Evolutionary conservation across 108 stramenopile genomes (phyloP), one percentile per base, ranked within the genome.

Genomic region (Stephanodiscus triporus): DNA sequence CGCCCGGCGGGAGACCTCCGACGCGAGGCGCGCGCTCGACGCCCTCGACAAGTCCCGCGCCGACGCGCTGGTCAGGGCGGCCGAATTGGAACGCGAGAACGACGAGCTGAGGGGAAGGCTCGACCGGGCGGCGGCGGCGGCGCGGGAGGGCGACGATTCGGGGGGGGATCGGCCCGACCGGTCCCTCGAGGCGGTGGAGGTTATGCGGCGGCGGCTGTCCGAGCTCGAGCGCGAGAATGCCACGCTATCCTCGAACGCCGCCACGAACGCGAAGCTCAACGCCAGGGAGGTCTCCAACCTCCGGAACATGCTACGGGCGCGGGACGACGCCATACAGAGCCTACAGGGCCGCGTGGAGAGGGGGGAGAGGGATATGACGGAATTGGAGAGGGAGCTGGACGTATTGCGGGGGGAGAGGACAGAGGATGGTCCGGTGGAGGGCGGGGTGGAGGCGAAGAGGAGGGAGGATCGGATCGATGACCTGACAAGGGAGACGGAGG

Each of bases 311-410:
- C 63, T 81, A 26, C 68, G 75, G 4, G 53, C 80, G 9, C 23
- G 68, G 13, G 80, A 81, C 40, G 80, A 81, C 17, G 64, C 75
- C 29, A 81, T 81, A 42, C 75, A 70, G 63, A 70, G 60, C 36
- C 50, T 81, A 23, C 80, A 81, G 42, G 32, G 19, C 37, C 51
- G 70, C 6, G 23, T 76, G 16, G 75, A 76, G 23, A 63, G 60
- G 48, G 37, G 47, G 1, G 62, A 53, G 22, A 42, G 57, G n/a
- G 75, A 76, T 1, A 70, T 76, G 69, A 76, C 75, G 6, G 38
- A 54, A 32, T 66, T 81, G 75, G 80, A 81, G 32, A 63, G 36
- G 11, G 80, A 81, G 54, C 27, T 81, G n/a, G 80, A 81, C 42
- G 36, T 7, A 11, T 51, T 81, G 29, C 68, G 75, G 11, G 61